Evolutionary conservation across 176 grass and related monocot genomes (phyloP), one percentile per base, ranked within the genome.

Genomic region (Ananas comosus): DNA sequence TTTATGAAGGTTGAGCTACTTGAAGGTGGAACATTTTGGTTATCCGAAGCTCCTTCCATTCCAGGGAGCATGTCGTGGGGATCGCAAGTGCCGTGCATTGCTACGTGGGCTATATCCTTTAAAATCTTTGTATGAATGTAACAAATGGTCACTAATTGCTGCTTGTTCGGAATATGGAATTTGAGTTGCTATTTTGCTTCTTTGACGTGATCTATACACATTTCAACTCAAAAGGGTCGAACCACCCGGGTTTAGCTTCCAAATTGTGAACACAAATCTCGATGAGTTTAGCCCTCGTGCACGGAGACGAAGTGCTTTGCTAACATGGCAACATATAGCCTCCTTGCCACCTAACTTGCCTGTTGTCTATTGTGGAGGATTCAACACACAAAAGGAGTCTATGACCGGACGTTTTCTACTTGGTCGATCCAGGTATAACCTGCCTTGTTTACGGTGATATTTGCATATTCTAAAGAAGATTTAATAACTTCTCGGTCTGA

Each of bases 21-120:
- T 24, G 94, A 97, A 92, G 94, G 94, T 48, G 94, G 94, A 79
- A 97, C 94, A 53, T 97, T 97, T 75, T 97, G 94, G 94, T 78
- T 97, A 65, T 97, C 94, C 24, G 89, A 97, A 83, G 90, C 89
- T 67, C 94, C 94, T 61, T 92, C 94, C 21, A 87, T 93, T 13
- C 94, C 94, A 74, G 94, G 86, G 81, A 97, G 94, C 73, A 80
- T 90, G 71, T 92, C 94, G 64, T 97, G 94, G 94, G 89, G 94
- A 70, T 81, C 89, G 65, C 83, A 70, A 22, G 69, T 83, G 86
- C 94, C 94, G 11, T 90, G 86, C 67, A 88, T 97, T 63, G 86
- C 94, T 68, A 97, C 94, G 72, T 97, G 94, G 94, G 94, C 89
- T 61, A 97, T 97, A 97, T 97, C 94, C 94, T 97, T 84, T 81